Percentiles rank a stretch among this genome's conserved stretches.
Conservation (phyloP, 495 filamentous ascomycete species). For the Penicillium odoratum region DNA sequence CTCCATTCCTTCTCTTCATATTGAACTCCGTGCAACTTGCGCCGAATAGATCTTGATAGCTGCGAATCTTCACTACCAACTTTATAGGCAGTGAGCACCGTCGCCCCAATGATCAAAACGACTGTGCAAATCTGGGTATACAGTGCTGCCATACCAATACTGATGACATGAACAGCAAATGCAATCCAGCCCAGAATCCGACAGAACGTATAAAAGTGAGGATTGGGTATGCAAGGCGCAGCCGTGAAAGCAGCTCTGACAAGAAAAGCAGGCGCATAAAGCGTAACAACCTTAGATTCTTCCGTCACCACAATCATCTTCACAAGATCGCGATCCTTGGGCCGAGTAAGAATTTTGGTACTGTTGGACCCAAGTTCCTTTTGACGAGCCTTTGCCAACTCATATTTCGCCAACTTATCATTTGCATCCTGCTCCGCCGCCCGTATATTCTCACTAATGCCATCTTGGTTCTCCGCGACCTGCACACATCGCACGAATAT, state of each 20-base stretch:
- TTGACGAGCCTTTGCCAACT: slow-evolving; percentile 1
- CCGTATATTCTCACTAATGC: slow-evolving; percentile 9
- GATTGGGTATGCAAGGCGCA: slow-evolving; percentile 4
- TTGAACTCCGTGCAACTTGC: not conserved
- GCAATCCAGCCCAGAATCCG: slow-evolving; percentile 13
- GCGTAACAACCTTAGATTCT: slow-evolving; percentile 13
- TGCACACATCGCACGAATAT: slow-evolving; percentile 11
- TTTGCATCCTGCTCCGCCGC: slow-evolving; percentile 1
- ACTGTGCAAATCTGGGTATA: slow-evolving; percentile 16
- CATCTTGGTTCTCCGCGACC: slow-evolving; percentile 13
- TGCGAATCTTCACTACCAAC: slow-evolving; percentile 12
- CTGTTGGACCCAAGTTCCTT: not conserved
- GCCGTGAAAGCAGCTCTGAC: slow-evolving; percentile 8
- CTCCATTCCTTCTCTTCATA: not conserved
- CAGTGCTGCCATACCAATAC: slow-evolving; percentile 17
- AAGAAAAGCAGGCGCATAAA: slow-evolving; percentile 11
- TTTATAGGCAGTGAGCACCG: slow-evolving; percentile 9
- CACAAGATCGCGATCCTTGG: slow-evolving; percentile 1
- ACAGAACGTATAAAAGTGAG: not conserved
- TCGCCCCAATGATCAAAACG: slow-evolving; percentile 12
- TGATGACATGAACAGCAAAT: slow-evolving; percentile 18
- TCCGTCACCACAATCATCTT: slow-evolving; percentile 13
- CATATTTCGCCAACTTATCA: slow-evolving; percentile 6
- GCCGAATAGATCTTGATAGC: not conserved
- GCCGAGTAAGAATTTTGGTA: slow-evolving; percentile 1